phyloP scores from a whole-genome alignment of 176 grass and related monocot genomes.

The Elaeis guineensis region DNA sequence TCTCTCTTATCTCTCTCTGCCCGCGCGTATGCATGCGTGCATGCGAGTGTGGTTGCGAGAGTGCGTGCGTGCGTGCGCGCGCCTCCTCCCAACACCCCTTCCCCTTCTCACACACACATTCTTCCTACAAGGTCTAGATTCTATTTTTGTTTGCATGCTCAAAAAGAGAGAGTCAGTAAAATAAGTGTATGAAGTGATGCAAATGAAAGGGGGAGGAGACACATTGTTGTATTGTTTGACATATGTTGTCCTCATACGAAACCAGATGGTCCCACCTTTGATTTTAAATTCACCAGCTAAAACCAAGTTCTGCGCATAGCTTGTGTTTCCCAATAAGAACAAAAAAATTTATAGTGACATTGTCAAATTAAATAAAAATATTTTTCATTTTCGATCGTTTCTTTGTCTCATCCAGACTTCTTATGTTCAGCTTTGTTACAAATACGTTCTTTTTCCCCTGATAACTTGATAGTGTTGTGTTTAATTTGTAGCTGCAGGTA shows the following conservation, averaged over 20 bases:
- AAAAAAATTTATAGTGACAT: no score
- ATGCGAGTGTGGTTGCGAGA: no score
- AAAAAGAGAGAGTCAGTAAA: constrained; percentile 8
- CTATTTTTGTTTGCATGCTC: constrained; percentile 10
- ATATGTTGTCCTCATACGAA: constrained; percentile 4
- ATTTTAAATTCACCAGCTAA: neutral
- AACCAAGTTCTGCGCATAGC: neutral
- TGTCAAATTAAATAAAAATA: no score
- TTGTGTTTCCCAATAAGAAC: no score
- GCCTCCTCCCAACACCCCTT: neutral
- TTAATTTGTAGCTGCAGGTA: neutral
- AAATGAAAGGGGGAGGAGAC: constrained; percentile 7
- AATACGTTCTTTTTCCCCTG: no score
- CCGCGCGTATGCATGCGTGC: no score
- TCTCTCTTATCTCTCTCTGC: no score
- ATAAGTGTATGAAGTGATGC: neutral
- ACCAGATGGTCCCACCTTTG: constrained; percentile 4
- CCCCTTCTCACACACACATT: no score
- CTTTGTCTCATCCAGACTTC: no score
- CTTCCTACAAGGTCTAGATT: neutral
- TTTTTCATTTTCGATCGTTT: no score
- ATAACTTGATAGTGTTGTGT: neutral
- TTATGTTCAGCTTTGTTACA: no score
- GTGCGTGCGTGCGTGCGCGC: neutral
- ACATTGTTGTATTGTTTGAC: constrained; percentile 1